phyloP scores from a whole-genome alignment of 164 flowering plant genomes.

The Chloranthus sessilifolius region DNA sequence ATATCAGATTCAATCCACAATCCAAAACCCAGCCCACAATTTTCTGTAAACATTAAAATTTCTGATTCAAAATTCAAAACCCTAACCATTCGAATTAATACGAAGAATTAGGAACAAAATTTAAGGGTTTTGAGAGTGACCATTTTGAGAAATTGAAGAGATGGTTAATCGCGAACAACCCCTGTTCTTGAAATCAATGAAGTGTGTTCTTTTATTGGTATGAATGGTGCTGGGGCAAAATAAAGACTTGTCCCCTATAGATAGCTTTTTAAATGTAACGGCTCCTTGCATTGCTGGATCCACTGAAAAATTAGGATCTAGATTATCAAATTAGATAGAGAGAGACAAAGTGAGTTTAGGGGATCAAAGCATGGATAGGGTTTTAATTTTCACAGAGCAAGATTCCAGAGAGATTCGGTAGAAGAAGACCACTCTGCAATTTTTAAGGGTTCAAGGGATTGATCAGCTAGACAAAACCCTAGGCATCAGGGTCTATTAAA shows the following conservation, averaged over 20 bases:
- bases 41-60: too few relatives aligned
- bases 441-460: neutral
- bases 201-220: conserved; percentile 1
- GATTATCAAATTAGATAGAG: too few relatives aligned
- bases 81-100: neutral
- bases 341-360: neutral
- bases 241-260: conserved; percentile 2
- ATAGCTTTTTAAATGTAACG: conserved; percentile 9
- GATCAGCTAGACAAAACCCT: too few relatives aligned
- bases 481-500: too few relatives aligned
- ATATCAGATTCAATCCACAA: neutral
- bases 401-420: neutral
- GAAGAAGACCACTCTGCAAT: neutral
- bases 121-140: conserved; percentile 8
- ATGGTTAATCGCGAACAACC: conserved; percentile 11
- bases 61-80: neutral
- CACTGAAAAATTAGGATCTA: too few relatives aligned
- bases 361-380: neutral
- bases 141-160: conserved; percentile 15
- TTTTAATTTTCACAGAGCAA: neutral
- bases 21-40: neutral
- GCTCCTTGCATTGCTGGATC: conserved; percentile 23
- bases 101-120: neutral
- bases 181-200: conserved; percentile 8
- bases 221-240: conserved; percentile 1